Evolutionary conservation across 441 rosid species (phyloP), one percentile per base, ranked within the genome.

Genomic region (Arabidopsis lyrata): DNA sequence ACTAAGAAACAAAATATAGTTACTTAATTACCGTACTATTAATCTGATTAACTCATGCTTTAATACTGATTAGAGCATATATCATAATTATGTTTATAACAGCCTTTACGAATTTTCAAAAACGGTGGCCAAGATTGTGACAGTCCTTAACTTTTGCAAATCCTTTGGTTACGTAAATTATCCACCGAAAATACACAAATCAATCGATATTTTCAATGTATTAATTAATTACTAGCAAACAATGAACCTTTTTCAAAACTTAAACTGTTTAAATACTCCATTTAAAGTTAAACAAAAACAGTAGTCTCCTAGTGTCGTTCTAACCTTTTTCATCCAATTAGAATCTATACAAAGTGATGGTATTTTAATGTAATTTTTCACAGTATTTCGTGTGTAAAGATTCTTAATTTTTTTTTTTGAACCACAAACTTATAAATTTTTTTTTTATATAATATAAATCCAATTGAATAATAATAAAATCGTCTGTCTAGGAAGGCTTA

Each of bases 31-130:
- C 42, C 44, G 29, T 24, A 49, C 62, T 58, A 50, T 49, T 22
- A 16, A 39, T 63, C 52, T 41, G 57, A 77, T 71, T 72, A 65
- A 39, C 50, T 77, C 80, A 70, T 70, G 50, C 68, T 77, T 71
- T 65, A 64, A 8, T 49, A 35, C 20, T 70, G 63, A 56, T 58
- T 70, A 63, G 54, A 70, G 45, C 63, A 70, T 22, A 57, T 39
- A 71, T 59, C 73, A 77, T 77, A 71, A 77, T 77, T 77, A 36
- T 77, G 80, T 71, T 77, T 41, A 31, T 1, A 64, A 49, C 18
- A 45, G 64, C 48, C 59, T 29, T 36, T 32, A 57, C 54, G 57
- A 20, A 49, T 7, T 6, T 77, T 41, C 73, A 71, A 77, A 77
- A 77, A 49, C 35, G 42, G 63, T 77, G 80, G 76, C 72, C 47